Evolutionary conservation across 1,139 yeast genomes (phyloP), one percentile per base, ranked within the genome.

Genomic region (Magnusiomyces fungicola): DNA sequence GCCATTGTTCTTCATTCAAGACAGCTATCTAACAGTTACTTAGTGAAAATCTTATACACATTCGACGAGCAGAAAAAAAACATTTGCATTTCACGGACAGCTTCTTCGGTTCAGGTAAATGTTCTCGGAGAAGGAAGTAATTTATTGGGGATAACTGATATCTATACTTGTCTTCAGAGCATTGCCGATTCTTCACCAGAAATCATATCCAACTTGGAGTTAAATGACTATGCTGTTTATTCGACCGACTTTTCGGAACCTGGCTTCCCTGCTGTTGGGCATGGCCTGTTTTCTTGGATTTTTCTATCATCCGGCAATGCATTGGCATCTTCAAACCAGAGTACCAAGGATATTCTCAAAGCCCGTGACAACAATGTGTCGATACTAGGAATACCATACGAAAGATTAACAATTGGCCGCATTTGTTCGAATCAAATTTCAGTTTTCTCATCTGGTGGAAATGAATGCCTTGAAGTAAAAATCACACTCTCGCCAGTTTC

Each of bases 231-330:
- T 54, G 67, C 69, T 18, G 72, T 70, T 3, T 70, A 70, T 51
- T 61, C 72, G 2, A 62, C 58, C n/a, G 74, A 70, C 55, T 64
- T 60, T 53, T 60, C 69, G 12, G 74, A 70, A 54, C 61, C 62
- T 5, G 70, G 61, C 48, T 53, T 55, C 43, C 73, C 74, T 6
- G 54, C 65, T 37, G 70, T 69, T 39, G 71, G 72, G 18, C 73
- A 70, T 53, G 74, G 74, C n/a, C 56, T 64, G 53, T 42, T 50
- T 25, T 47, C 53, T 16, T 50, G 52, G 52, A 29, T 50, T 14
- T 32, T 44, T 14, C 43, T 50, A 39, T 24, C 27, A 5, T 21
- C 21, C 39, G 25, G 16, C 10, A 9, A 14, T 10, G 12, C 23
- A 12, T n/a, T 10, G 7, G 6, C 22, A 10, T 29, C n/a, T 19